Evolutionary conservation across 345 rosid genomes (phyloP).

Genomic region (Moricandia arvensis): DNA sequence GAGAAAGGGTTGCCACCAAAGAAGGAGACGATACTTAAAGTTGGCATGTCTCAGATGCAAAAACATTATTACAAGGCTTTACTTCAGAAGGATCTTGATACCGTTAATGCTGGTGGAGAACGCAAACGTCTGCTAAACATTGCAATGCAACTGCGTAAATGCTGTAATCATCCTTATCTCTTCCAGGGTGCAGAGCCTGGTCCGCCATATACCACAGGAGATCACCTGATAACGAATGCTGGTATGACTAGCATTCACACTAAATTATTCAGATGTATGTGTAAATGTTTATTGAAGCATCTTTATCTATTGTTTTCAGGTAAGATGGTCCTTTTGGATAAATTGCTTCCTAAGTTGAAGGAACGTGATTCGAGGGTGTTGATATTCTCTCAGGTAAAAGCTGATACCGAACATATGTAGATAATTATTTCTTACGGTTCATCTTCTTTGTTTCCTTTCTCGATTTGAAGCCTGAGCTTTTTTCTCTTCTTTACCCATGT

Average conservation of each 20-base stretch:
- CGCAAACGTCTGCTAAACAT: slow-evolving; percentile 95
- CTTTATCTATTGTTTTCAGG: slow-evolving; percentile 48
- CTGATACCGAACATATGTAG: background rate
- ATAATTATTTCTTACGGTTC: slow-evolving; percentile 3
- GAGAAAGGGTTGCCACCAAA: slow-evolving; percentile 99
- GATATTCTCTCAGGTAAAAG: slow-evolving; percentile 88
- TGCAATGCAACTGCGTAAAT: slow-evolving; percentile 98
- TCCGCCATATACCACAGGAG: slow-evolving; percentile 98
- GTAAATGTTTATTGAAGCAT: slow-evolving; percentile 8
- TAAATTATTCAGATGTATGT: background rate
- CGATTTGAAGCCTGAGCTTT: slow-evolving; percentile 18
- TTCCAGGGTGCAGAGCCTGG: slow-evolving; percentile 99
- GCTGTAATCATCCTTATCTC: slow-evolving; percentile 99
- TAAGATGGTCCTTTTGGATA: slow-evolving; percentile 98
- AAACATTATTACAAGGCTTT: slow-evolving; percentile 87
- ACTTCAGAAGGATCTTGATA: slow-evolving; percentile 98
- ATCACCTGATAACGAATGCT: slow-evolving; percentile 86
- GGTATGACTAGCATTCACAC: slow-evolving; percentile 48
- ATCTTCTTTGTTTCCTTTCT: slow-evolving; percentile 11
- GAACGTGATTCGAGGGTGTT: slow-evolving; percentile 99
- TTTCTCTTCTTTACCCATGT: slow-evolving; percentile 6
- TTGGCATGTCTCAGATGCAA: slow-evolving; percentile 99
- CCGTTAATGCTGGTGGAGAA: slow-evolving; percentile 99
- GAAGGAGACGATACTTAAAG: slow-evolving; percentile 97
- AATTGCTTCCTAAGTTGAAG: slow-evolving; percentile 94